Evolutionary conservation across 768 basidiomycete species (phyloP).

Genomic region (Lactarius sanguifluus): DNA sequence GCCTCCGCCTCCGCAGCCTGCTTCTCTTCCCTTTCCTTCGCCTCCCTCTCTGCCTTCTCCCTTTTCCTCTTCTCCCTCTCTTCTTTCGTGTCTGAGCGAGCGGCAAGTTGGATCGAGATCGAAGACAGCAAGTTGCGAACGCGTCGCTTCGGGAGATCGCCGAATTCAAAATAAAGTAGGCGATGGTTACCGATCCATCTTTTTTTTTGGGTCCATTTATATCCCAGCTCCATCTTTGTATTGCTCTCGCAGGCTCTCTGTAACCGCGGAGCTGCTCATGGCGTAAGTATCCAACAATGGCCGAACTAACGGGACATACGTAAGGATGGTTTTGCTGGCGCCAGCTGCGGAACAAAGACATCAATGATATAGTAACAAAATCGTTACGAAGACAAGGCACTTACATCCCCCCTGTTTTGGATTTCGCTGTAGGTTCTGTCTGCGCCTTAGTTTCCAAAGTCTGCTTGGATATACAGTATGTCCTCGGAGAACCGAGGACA

Average conservation of each 20-base stretch:
- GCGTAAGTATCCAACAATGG: not conserved
- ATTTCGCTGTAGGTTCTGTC: no score
- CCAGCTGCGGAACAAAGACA: constrained; percentile 7
- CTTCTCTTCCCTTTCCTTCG: not conserved
- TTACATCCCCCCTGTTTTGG: constrained; percentile 7
- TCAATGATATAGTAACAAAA: not conserved
- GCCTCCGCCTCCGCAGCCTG: not conserved
- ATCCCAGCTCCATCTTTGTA: no score
- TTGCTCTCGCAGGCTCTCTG: constrained; percentile 16
- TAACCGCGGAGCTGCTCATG: constrained; percentile 13
- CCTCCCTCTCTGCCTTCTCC: not conserved
- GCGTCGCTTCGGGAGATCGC: constrained; percentile 25
- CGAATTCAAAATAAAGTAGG: constrained; percentile 33
- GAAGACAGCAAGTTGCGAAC: constrained; percentile 27
- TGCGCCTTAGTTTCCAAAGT: no score
- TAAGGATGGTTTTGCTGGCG: constrained; percentile 17
- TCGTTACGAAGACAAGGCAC: not conserved
- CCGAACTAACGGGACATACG: constrained; percentile 3
- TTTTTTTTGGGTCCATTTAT: no score
- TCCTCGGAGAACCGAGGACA: no score
- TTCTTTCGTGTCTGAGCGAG: constrained; percentile 5
- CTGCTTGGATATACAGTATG: no score
- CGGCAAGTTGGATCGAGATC: constrained; percentile 29
- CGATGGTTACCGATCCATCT: constrained; percentile 18
- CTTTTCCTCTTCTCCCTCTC: not conserved